Base-by-base conservation (phyloP, 805 yeast species). In the Monosporozyma aquatica region DNA sequence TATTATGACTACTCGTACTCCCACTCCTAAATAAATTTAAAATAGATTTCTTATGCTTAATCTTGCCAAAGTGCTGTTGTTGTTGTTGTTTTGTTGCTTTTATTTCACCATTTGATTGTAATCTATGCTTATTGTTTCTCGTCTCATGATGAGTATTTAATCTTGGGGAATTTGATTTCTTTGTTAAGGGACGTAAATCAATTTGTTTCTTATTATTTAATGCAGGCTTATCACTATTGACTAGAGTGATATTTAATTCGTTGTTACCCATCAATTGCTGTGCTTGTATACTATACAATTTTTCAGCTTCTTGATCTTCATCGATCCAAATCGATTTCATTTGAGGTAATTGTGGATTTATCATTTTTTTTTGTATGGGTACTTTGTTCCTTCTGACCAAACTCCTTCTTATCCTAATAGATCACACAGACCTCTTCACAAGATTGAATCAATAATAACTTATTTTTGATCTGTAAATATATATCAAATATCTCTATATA, bases 261-360 rank as follows among this genome's bases (percentile, higher is more conserved):
- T 56, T 57, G 18, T 42, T 50, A 32, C 56, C 62, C 55, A 60
- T 47, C 27, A 54, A 43, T 34, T 54, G 56, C 40, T 56, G 61
- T 1, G 53, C 58, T 39, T 57, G 63, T 17, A 57, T 29, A 35
- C 61, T 57, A 42, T 61, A 60, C 24, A 66, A 51, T 44, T 66
- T 66, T 28, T 57, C 60, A 5, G 56, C 58, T 35, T 59, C 62
- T 38, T 57, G 47, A 37, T 65, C 70, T 33, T 67, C 71, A 42
- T 66, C 71, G 18, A 67, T 45, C 71, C 71, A 67, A 40, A 67
- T 67, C 26, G 70, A 66, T 45, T 60, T 64, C 67, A 67, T 66
- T 44, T 55, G 61, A 21, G 62, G 65, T 26, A 58, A 24, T 11
- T 34, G 43, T 35, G n/a, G 37, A 25, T 39, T 40, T n/a, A 22